Evolutionary conservation across 2,329 filamentous ascomycete genomes (phyloP), one percentile per base, ranked within the genome.

Genomic region (Blumeriella jaapii): DNA sequence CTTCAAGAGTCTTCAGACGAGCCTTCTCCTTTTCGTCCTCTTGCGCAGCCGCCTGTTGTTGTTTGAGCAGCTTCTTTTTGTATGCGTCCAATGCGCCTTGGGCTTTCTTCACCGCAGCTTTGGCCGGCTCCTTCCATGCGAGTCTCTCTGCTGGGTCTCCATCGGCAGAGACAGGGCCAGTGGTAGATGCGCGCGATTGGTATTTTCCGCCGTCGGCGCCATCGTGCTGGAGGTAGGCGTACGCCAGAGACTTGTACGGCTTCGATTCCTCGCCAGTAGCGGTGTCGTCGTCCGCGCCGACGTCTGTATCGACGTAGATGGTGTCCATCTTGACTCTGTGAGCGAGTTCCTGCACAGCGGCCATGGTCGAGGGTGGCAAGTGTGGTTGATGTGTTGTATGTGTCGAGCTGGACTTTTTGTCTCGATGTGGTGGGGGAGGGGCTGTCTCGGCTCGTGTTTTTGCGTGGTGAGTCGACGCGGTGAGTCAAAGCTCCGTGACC

Each of bases 71-170:
- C 69, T 93, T 93, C 70, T 85, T 87, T 71, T 84, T 82, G 60
- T 83, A 75, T 45, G 70, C 68, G 48, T 85, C 82, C 46, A 75
- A 75, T 45, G 76, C 75, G 58, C 76, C 78, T 63, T 74, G 74
- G 3, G 80, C 82, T 63, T 93, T 93, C 68, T 93, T 94, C 55
- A 85, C 59, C 14, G 83, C 84, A 41, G 80, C 82, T 65, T 91
- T 93, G 41, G 82, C 78, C 13, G 76, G 80, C 36, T 80, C 77
- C 63, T 87, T 89, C 81, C 80, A 94, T 50, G 75, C 70, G 45
- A 78, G 60, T 46, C 74, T 70, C 35, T 68, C 69, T 35, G 68
- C 65, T 45, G 70, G 68, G 51, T 84, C 82, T 43, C 75, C 76
- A 55, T 69, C 69, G 48, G 69, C 68, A 36, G 63, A 68, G n/a